Evolutionary conservation across 1,284 basidiomycete genomes (phyloP), one percentile per base, ranked within the genome.

Genomic region (Rhodotorula sp.): DNA sequence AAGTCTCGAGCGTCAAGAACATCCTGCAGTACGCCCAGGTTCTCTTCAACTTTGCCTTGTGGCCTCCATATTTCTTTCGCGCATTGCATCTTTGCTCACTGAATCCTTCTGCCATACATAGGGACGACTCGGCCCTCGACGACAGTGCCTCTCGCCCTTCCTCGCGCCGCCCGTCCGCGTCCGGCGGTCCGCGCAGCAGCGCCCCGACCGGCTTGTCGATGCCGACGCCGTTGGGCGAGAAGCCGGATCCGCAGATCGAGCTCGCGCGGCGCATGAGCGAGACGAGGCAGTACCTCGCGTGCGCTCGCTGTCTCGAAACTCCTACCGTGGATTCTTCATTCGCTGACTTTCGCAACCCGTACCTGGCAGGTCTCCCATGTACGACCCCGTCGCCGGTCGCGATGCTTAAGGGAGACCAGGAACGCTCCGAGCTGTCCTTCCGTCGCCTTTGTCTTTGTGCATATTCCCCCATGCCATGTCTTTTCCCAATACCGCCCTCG

Each of bases 1-100:
- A 76, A 48, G 67, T 76, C 21, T 23, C 38, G 23, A 60, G 62
- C 38, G 75, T 76, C 28, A 52, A 69, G 54, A 63, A 66, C 18
- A 43, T 70, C 7, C 68, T 76, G 26, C 60, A 61, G 72, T 66
- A 28, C 26, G 64, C 43, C 23, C 43, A 3, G 8, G 5, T 47
- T 18, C 26, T 16, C 12, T 14, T 31, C 28, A 10, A 14, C 0
- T n/a, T 3, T 2, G 16, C 19, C 38, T n/a, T 31, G 8, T 34
- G 28, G 21, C 19, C 49, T 15, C 21, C 38, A 28, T 15, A n/a
- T 55, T 12, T n/a, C 54, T n/a, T 18, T n/a, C n/a, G n/a, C n/a
- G 21, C n/a, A 28, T 55, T 54, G n/a, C n/a, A 38, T 38, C 34
- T 34, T 34, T 34, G 34, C 16, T 2, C 34, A 5, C 12, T 49